A percentile compares a stretch with the other conserved stretches of the same genome.
Evolutionary conservation across 1,139 yeast species (phyloP).

Genomic region (Pichia sp.): DNA sequence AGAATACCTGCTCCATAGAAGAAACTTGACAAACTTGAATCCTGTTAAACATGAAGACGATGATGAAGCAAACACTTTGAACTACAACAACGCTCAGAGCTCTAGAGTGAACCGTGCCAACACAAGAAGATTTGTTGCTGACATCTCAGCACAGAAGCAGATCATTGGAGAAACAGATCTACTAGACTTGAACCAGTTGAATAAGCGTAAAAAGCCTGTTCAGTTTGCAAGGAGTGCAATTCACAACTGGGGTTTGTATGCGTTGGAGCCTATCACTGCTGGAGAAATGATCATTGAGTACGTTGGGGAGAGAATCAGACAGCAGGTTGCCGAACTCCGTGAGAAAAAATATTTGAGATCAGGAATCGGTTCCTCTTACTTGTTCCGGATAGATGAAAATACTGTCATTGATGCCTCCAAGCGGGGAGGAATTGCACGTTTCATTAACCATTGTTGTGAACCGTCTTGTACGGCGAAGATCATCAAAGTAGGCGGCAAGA

Average conservation of each 20-base stretch:
- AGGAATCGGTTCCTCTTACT: conserved; percentile 92
- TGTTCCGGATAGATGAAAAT: conserved; percentile 88
- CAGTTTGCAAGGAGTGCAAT: conserved; percentile 94
- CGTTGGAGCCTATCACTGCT: conserved; percentile 88
- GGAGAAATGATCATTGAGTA: conserved; percentile 97
- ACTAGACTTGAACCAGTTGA: conserved; percentile 69
- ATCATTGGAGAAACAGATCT: conserved; percentile 82
- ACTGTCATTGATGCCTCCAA: conserved; percentile 97
- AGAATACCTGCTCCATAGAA: conserved; percentile 77
- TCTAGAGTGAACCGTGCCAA: conserved; percentile 87
- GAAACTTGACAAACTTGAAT: conserved; percentile 49
- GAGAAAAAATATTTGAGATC: conserved; percentile 82
- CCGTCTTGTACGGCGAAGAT: conserved; percentile 98
- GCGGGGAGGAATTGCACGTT: conserved; percentile 93
- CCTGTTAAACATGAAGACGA: conserved; percentile 58
- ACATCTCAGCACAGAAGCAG: conserved; percentile 76
- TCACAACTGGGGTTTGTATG: conserved; percentile 97
- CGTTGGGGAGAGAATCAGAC: conserved; percentile 95
- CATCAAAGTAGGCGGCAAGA: conserved; percentile 89
- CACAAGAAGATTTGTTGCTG: conserved; percentile 87
- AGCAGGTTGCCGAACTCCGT: conserved; percentile 90
- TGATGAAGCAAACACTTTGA: conserved; percentile 34
- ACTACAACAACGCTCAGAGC: conserved; percentile 42
- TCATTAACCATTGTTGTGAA: conserved; percentile 93
- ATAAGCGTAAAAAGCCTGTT: conserved; percentile 88